These are phyloP conservation scores for Fusarium sp. DNA, from an alignment of 2,329 filamentous ascomycete genomes.

Conservation along the genomic window DNA sequence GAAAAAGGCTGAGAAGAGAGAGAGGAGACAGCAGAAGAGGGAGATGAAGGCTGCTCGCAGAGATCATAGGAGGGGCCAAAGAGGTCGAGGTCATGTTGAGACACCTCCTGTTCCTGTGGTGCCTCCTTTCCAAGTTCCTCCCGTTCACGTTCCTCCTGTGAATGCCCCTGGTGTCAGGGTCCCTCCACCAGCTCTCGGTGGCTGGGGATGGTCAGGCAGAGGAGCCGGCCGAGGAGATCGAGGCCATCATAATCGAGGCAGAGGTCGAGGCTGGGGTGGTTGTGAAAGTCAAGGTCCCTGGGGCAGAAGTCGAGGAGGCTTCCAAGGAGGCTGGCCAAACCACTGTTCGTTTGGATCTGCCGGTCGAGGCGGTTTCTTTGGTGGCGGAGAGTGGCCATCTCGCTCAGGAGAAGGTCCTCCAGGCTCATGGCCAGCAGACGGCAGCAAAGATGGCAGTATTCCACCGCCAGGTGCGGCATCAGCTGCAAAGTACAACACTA, in stretches of 20 bases:
- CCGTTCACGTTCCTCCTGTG: background rate
- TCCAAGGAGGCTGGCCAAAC: constrained; percentile 1
- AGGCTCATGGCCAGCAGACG: constrained; percentile 49
- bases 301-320: constrained; percentile 9
- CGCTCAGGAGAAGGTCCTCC: constrained; percentile 25
- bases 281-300: constrained; percentile 15
- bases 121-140: constrained; percentile 2
- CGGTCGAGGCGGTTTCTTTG: constrained; percentile 1
- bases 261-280: constrained; percentile 11
- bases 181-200: background rate
- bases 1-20: constrained; percentile 45
- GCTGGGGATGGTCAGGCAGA: constrained; percentile 14
- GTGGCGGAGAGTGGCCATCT: background rate
- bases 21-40: constrained; percentile 42
- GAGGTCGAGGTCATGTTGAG: constrained; percentile 9
- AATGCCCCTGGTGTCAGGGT: constrained; percentile 2
- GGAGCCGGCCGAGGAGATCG: constrained; percentile 15
- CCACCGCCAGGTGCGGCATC: constrained; percentile 39
- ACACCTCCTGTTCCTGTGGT: constrained; percentile 6
- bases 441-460: constrained; percentile 20
- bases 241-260: background rate
- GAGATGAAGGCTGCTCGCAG: constrained; percentile 44
- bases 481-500: constrained; percentile 48
- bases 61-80: constrained; percentile 40
- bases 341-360: constrained; percentile 14